Conservation (phyloP, 257 asterid species). For the Verbascum thapsus region DNA sequence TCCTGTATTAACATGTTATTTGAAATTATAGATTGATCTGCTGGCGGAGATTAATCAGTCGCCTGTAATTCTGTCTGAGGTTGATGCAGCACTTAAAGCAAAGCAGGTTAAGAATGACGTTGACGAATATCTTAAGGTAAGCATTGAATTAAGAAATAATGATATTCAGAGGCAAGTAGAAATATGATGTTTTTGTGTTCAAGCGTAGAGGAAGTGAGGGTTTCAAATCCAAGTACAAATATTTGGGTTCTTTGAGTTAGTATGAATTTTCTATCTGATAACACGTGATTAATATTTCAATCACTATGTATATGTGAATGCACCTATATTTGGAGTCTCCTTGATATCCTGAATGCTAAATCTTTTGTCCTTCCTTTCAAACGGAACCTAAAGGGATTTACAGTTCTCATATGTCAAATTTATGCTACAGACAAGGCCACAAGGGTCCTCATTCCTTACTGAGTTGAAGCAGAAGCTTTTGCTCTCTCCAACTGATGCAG, state of each 20-base stretch:
- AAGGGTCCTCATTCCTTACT: slow-evolving; percentile 71
- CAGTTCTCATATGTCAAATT: slow-evolving; percentile 19
- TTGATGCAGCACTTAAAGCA: slow-evolving; percentile 86
- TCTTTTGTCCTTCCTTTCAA: not conserved
- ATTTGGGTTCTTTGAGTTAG: too few species aligned
- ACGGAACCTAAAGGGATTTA: not conserved
- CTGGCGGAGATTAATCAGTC: slow-evolving; percentile 82
- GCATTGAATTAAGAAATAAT: slow-evolving; percentile 5
- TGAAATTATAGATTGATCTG: slow-evolving; percentile 70
- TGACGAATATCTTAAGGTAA: slow-evolving; percentile 91
- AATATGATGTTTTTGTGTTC: not conserved
- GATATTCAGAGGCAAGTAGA: not conserved
- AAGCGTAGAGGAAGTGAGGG: too few species aligned
- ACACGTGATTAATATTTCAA: too few species aligned
- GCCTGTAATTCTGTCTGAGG: slow-evolving; percentile 91
- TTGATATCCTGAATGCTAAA: too few species aligned
- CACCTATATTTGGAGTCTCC: too few species aligned
- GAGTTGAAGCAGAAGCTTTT: slow-evolving; percentile 88
- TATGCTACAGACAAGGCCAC: slow-evolving; percentile 70
- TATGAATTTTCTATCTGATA: too few species aligned
- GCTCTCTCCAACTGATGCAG: slow-evolving; percentile 70
- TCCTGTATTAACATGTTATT: slow-evolving; percentile 21
- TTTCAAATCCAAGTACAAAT: too few species aligned
- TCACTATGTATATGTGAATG: too few species aligned
- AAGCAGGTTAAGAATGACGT: slow-evolving; percentile 84